Evolutionary conservation across 345 rosid genomes (phyloP).

Genomic region (Salix arbutifolia): DNA sequence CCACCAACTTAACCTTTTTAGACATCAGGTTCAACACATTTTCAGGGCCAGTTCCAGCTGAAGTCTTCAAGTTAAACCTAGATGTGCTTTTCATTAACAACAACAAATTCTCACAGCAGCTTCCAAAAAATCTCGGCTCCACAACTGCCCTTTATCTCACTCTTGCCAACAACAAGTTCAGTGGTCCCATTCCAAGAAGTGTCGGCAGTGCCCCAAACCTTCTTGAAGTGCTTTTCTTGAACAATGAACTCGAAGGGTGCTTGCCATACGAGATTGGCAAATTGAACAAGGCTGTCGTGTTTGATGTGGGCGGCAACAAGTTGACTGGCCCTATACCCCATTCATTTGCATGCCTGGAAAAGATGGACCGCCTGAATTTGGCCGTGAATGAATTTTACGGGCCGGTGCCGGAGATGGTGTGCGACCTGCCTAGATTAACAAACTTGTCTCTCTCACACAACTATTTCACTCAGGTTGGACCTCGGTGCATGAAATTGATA

Average conservation of each 20-base stretch:
- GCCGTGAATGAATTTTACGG: constrained; percentile 41
- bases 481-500: constrained; percentile 41
- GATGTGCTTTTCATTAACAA: constrained; percentile 58
- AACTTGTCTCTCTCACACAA: constrained; percentile 36
- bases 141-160: constrained; percentile 49
- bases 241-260: constrained; percentile 46
- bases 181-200: constrained; percentile 45
- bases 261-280: constrained; percentile 53
- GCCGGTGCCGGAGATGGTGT: constrained; percentile 44
- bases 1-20: constrained; percentile 33
- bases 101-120: constrained; percentile 30
- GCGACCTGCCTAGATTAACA: constrained; percentile 35
- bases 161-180: constrained; percentile 48
- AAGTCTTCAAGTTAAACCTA: constrained; percentile 36
- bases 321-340: constrained; percentile 51
- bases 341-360: constrained; percentile 50
- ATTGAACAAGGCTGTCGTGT: constrained; percentile 24
- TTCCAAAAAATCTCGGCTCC: constrained; percentile 43
- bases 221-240: constrained; percentile 48
- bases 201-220: constrained; percentile 38
- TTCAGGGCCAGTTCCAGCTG: constrained; percentile 30
- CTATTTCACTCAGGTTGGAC: constrained; percentile 59
- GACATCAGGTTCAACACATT: constrained; percentile 52
- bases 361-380: constrained; percentile 34
- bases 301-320: constrained; percentile 43